phyloP scores from a whole-genome alignment of 2,329 filamentous ascomycete species.

The Trematosphaeria pertusa region DNA sequence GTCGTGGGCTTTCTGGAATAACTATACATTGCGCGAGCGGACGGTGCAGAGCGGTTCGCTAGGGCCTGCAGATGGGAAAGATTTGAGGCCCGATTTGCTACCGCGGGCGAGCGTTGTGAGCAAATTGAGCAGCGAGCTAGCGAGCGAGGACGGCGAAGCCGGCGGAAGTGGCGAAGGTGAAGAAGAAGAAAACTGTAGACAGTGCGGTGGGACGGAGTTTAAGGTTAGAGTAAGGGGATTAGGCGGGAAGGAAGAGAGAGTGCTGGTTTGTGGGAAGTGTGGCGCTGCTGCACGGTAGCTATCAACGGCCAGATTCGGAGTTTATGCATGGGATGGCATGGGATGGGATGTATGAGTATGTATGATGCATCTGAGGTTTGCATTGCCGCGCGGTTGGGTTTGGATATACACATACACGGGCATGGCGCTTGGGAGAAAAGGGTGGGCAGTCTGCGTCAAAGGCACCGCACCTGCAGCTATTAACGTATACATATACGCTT shows the following conservation, averaged over 20 bases:
- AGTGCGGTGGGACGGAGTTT: constrained; percentile 68
- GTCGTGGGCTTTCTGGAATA: constrained; percentile 62
- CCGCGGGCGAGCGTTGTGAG: constrained; percentile 58
- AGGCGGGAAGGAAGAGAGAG: constrained; percentile 61
- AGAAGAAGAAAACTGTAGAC: constrained; percentile 57
- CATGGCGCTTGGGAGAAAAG: no score
- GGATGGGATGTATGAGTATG: no score
- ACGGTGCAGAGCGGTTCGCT: background rate
- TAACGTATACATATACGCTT: no score
- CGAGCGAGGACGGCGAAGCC: constrained; percentile 14
- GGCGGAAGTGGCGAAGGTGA: constrained; percentile 37
- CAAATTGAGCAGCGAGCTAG: constrained; percentile 32
- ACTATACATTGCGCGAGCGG: constrained; percentile 33
- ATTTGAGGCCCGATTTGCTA: constrained; percentile 35
- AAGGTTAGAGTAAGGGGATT: constrained; percentile 63
- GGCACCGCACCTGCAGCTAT: no score
- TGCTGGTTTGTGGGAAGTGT: constrained; percentile 68
- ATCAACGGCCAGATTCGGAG: no score
- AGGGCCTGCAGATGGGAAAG: constrained; percentile 19
- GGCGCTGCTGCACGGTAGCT: no score
- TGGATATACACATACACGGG: no score
- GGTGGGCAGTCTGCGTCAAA: no score
- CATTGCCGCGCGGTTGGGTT: no score
- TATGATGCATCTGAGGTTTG: no score
- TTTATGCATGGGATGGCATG: no score